These are phyloP conservation scores for Aquilaria agallochum DNA, from an alignment of 441 rosid genomes.

Conservation along the genomic window DNA sequence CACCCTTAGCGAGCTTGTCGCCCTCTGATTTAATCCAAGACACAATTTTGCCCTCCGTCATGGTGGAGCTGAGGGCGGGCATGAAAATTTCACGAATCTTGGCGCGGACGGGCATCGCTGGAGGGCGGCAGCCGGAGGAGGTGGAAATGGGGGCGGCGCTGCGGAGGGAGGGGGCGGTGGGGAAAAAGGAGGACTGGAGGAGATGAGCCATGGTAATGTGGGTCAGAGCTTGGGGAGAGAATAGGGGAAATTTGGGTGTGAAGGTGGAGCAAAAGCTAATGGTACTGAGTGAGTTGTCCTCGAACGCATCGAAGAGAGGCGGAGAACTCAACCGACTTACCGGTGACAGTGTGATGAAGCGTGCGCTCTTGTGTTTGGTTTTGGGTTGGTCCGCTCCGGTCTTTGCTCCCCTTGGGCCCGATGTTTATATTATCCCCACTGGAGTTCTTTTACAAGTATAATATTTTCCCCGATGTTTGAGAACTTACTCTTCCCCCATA, in stretches of 20 bases:
- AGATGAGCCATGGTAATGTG: constrained; percentile 48
- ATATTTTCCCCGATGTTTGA: too few species aligned
- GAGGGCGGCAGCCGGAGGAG: constrained; percentile 13
- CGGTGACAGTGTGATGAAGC: constrained; percentile 25
- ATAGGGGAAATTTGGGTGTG: background rate
- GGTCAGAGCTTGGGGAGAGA: background rate
- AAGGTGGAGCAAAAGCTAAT: background rate
- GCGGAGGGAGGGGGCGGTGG: constrained; percentile 29
- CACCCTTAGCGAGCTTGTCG: constrained; percentile 79
- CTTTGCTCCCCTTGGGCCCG: too few species aligned
- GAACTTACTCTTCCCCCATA: too few species aligned
- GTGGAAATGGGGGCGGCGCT: constrained; percentile 9
- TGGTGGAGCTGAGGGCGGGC: constrained; percentile 95
- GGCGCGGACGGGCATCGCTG: constrained; percentile 35
- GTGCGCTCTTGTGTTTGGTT: background rate
- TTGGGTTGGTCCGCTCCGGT: background rate
- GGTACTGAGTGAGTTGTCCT: constrained; percentile 15
- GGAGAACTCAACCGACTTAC: constrained; percentile 53
- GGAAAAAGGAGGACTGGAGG: constrained; percentile 56
- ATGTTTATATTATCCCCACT: too few species aligned
- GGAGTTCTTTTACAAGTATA: too few species aligned
- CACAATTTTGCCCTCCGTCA: constrained; percentile 94
- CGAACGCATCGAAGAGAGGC: constrained; percentile 69
- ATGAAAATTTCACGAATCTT: constrained; percentile 96
- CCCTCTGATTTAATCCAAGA: constrained; percentile 93